These are phyloP conservation scores for Blastobotrys muscicola DNA, from an alignment of 805 yeast species.

Conservation along the genomic window DNA sequence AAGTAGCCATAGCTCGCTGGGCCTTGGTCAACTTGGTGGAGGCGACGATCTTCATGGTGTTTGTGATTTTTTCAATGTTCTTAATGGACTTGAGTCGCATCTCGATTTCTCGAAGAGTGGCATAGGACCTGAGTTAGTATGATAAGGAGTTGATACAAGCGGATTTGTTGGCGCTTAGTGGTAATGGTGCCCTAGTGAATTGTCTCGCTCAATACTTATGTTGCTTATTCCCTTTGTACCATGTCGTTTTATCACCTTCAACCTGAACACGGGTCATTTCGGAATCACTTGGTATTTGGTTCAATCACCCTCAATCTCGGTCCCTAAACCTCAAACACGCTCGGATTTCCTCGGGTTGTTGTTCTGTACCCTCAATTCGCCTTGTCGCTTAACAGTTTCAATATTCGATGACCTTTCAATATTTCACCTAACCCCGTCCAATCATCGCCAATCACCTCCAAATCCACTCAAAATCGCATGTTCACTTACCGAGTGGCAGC, in stretches of 20 bases:
- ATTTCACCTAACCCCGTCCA: conserved; percentile 5
- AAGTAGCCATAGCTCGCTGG: conserved; percentile 83
- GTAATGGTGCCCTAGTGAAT: too few species aligned
- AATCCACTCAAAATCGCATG: neutral
- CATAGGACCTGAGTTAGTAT: conserved; percentile 63
- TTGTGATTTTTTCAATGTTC: conserved; percentile 98
- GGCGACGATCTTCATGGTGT: conserved; percentile 99
- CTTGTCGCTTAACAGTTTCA: too few species aligned
- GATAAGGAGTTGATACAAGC: neutral
- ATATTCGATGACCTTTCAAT: neutral
- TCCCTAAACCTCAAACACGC: too few species aligned
- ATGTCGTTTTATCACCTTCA: neutral
- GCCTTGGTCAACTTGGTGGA: conserved; percentile 94
- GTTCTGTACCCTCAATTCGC: too few species aligned
- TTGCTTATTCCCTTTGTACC: too few species aligned
- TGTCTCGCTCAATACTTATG: too few species aligned
- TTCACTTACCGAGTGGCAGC: conserved; percentile 19
- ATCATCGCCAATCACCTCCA: neutral
- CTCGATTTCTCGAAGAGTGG: conserved; percentile 98
- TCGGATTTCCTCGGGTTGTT: too few species aligned
- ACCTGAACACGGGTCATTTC: neutral
- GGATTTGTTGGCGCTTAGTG: too few species aligned
- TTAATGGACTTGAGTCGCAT: conserved; percentile 95
- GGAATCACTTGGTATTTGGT: neutral
- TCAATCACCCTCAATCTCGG: neutral